Evolutionary conservation across 2,329 filamentous ascomycete species (phyloP), one percentile per base, ranked within the genome.

Genomic region (Fusarium duplospermum): DNA sequence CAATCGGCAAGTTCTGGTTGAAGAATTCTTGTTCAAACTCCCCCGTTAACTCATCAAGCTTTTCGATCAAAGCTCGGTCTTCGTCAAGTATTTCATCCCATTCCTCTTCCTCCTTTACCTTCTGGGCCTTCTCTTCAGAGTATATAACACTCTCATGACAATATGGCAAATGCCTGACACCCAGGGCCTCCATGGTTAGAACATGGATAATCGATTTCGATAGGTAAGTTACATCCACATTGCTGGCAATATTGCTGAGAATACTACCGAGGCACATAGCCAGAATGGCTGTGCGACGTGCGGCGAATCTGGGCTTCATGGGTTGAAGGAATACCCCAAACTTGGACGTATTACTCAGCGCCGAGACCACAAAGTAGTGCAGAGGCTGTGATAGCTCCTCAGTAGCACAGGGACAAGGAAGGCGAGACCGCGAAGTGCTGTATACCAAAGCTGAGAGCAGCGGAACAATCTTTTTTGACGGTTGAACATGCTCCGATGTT

Each of bases 1-100:
- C 1, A 0, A 54, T n/a, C 6, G 40, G 1, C 1, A 40, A 3
- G 1, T 4, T 36, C 18, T 42, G 16, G 0, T 4, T 3, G 1
- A 22, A 4, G 1, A 68, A 45, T 1, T 1, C 29, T 1, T 18
- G 14, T 0, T 24, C 27, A 31, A 68, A 66, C 6, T 45, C 42
- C 4, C 14, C 1, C 1, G 47, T 36, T 6, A 66, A 13, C 6
- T 24, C 3, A n/a, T 24, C 2, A 3, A 68, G 54, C 8, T 8
- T 8, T 2, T 13, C 7, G 6, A 66, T 60, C 1, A 61, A 6
- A 0, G 5, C 0, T 0, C 5, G 22, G 3, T 66, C 54, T 16
- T 66, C 62, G 0, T 33, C 18, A 1, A 61, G 13, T 4, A 54
- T 36, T 3, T 36, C 54, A 0, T 1, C 18, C 27, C 33, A 60